Conservation (phyloP, 1,139 yeast species). For the Hansenula lynferdii region DNA sequence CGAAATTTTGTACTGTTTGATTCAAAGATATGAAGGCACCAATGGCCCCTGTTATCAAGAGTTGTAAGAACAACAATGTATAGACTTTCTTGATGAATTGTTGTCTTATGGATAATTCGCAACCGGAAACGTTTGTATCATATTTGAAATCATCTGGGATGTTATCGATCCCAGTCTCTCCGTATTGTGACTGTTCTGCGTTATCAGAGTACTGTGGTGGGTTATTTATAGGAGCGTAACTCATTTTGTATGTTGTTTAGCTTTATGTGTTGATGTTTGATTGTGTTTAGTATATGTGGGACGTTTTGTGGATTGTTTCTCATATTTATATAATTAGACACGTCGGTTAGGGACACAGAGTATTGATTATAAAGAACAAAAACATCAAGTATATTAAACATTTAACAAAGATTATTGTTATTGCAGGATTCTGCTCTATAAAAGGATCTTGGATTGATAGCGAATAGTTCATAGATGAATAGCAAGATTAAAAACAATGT, state of each 20-base stretch:
- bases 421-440: neutral
- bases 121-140: constrained; percentile 70
- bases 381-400: neutral
- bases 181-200: constrained; percentile 1
- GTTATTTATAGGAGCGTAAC: constrained; percentile 15
- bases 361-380: neutral
- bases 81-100: constrained; percentile 78
- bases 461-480: constrained; percentile 12
- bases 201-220: constrained; percentile 17
- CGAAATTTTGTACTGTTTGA: constrained; percentile 49
- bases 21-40: constrained; percentile 52
- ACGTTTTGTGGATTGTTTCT: no score
- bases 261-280: neutral
- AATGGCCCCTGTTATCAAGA: constrained; percentile 54
- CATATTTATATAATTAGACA: no score
- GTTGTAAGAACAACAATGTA: constrained; percentile 61
- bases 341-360: no score
- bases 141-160: constrained; percentile 82
- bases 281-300: neutral
- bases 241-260: constrained; percentile 7
- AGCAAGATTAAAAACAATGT: constrained; percentile 11
- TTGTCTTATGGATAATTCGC: constrained; percentile 72
- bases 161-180: constrained; percentile 6
- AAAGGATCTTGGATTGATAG: constrained; percentile 13
- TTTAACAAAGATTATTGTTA: neutral